Base-by-base conservation (phyloP, 2,329 filamentous ascomycete genomes). In the Diaporthe destruens region DNA sequence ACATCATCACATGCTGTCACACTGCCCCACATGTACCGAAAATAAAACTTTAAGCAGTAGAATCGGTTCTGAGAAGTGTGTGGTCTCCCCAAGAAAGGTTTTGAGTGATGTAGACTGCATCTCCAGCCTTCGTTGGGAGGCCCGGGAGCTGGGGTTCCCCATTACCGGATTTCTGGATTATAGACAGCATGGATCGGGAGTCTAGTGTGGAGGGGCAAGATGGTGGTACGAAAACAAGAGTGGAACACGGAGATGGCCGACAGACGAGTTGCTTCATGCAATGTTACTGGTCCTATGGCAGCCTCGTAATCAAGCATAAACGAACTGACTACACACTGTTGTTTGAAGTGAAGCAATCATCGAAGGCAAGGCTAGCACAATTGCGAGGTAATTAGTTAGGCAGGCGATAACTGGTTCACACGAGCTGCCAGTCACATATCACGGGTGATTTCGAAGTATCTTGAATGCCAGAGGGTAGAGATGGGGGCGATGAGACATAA, bases 171-270 rank as follows among this genome's bases (percentile, higher is more conserved):
- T 39, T 39, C 54, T 59, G 54, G 67, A 39, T 51, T 49, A 49
- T n/a, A 29, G n/a, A 23, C n/a, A 42, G 29, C 71, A 69, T 69
- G 65, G 49, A 55, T 49, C 65, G 71, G 65, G 29, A 55, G 39
- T 55, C 55, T 69, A 47, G 39, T 55, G 55, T 69, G 36, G 25
- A 44, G 20, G 14, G n/a, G 65, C n/a, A 54, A 42, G 47, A 39
- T 51, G 53, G 57, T 53, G 55, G 68, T 63, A 55, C 18, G 56
- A 18, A 57, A 14, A 20, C 25, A 54, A 34, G 25, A 11, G 61
- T 72, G 55, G 71, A 69, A 29, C 20, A 49, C 71, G 71, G 71
- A 72, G 65, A 69, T 55, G 71, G 71, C 71, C 71, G 71, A 69
- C n/a, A 18, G 9, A 39, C 36, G 36, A 39, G 44, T 47, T 44